These are phyloP conservation scores for Aspergillus taichungensis DNA, from an alignment of 495 filamentous ascomycete species.

Conservation along the genomic window DNA sequence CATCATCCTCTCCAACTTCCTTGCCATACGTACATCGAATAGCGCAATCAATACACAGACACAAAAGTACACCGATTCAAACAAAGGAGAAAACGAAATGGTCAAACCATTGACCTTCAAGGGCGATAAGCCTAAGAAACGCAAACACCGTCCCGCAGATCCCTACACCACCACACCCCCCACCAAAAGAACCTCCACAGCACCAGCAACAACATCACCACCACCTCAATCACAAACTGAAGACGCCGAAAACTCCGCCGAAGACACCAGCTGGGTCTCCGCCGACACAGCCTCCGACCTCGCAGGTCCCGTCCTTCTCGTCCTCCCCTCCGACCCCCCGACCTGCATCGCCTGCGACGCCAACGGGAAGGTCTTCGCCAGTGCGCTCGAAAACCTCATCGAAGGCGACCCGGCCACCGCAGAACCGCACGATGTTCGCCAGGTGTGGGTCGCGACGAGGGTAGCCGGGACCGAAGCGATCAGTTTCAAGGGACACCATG, in stretches of 20 bases:
- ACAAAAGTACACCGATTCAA: not conserved
- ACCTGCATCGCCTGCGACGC: constrained; percentile 75
- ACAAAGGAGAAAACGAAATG: constrained; percentile 27
- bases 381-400: constrained; percentile 70
- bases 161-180: constrained; percentile 7
- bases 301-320: constrained; percentile 73
- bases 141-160: constrained; percentile 49
- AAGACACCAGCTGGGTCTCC: constrained; percentile 85
- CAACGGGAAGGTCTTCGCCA: constrained; percentile 74
- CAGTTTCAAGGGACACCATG: constrained; percentile 82
- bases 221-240: constrained; percentile 21
- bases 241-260: constrained; percentile 31
- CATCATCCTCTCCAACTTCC: not conserved
- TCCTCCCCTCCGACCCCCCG: constrained; percentile 59
- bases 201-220: constrained; percentile 32
- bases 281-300: constrained; percentile 70
- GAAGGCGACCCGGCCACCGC: constrained; percentile 69
- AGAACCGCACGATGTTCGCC: constrained; percentile 87
- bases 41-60: constrained; percentile 1
- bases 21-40: constrained; percentile 1
- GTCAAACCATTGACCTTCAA: constrained; percentile 88
- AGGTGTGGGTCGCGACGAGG: constrained; percentile 87
- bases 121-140: constrained; percentile 91
- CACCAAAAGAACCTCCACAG: constrained; percentile 24
- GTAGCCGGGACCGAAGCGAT: constrained; percentile 73